phyloP scores from a whole-genome alignment of 495 filamentous ascomycete genomes.

The Aspergillus sparsus region DNA sequence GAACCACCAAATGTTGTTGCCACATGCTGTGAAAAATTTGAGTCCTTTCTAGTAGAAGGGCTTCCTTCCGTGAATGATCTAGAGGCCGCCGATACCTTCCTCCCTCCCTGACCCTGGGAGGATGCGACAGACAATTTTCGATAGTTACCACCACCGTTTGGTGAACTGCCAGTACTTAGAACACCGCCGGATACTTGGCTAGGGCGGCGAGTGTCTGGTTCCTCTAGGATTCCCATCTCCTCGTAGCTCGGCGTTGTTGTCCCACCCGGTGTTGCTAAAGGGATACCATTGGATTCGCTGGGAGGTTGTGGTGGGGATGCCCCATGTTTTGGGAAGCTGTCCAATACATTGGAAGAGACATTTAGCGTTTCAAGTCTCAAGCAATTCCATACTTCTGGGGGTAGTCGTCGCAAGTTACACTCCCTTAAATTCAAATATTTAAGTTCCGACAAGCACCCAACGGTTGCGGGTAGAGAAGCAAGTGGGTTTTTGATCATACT shows the following conservation, averaged over 20 bases:
- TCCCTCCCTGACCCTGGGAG: slow-evolving; percentile 68
- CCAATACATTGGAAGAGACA: slow-evolving; percentile 89
- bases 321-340: slow-evolving; percentile 82
- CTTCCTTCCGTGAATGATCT: slow-evolving; percentile 62
- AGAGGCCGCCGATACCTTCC: slow-evolving; percentile 84
- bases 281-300: slow-evolving; percentile 49
- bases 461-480: slow-evolving; percentile 75
- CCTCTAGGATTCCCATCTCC: slow-evolving; percentile 70
- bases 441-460: slow-evolving; percentile 82
- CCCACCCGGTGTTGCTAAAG: slow-evolving; percentile 52
- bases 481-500: slow-evolving; percentile 92
- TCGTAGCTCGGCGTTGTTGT: slow-evolving; percentile 69
- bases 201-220: slow-evolving; percentile 65
- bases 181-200: slow-evolving; percentile 80
- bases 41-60: slow-evolving; percentile 78
- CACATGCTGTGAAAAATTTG: slow-evolving; percentile 70
- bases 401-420: slow-evolving; percentile 86
- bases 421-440: slow-evolving; percentile 82
- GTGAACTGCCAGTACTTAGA: slow-evolving; percentile 72
- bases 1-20: slow-evolving; percentile 83
- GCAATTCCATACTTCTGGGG: slow-evolving; percentile 91
- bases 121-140: slow-evolving; percentile 83
- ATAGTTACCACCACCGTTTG: slow-evolving; percentile 54
- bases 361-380: slow-evolving; percentile 87
- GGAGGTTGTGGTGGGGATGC: slow-evolving; percentile 61